Percentiles rank a stretch among this genome's conserved stretches.
phyloP scores from a whole-genome alignment of 2,329 filamentous ascomycete species.

The Ophiostoma piceae region DNA sequence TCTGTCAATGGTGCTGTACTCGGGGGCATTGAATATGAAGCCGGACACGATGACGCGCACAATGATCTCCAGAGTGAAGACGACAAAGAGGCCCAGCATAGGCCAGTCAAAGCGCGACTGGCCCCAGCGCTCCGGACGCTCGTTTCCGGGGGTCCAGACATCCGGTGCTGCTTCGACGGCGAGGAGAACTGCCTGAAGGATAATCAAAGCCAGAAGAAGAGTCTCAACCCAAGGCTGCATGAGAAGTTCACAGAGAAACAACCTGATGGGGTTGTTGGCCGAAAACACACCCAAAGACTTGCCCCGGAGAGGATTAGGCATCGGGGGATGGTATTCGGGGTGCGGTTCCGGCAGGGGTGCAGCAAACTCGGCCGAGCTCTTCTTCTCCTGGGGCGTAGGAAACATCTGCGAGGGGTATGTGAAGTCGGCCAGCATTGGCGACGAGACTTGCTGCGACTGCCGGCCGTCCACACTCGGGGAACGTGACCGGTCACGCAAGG shows the following conservation, averaged over 20 bases:
- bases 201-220: conserved; percentile 76
- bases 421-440: conserved; percentile 43
- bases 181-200: conserved; percentile 82
- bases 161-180: conserved; percentile 73
- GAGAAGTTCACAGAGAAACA: conserved; percentile 72
- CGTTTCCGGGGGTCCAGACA: conserved; percentile 60
- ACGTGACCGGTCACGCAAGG: conserved; percentile 55
- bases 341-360: conserved; percentile 32
- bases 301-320: conserved; percentile 75
- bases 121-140: conserved; percentile 62
- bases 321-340: conserved; percentile 34
- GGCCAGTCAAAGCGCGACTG: conserved; percentile 67
- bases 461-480: conserved; percentile 50
- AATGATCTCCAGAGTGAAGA: conserved; percentile 83
- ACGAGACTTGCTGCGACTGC: conserved; percentile 43
- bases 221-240: conserved; percentile 86
- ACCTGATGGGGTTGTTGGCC: conserved; percentile 67
- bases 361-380: conserved; percentile 18
- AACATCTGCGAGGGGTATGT: conserved; percentile 49
- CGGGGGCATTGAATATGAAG: conserved; percentile 80
- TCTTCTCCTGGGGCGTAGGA: conserved; percentile 45
- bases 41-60: conserved; percentile 88
- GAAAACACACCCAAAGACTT: conserved; percentile 81
- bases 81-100: conserved; percentile 73
- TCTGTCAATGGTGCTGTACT: conserved; percentile 87